Conservation (phyloP, 1,284 basidiomycete genomes). For the Puccinia horiana region DNA sequence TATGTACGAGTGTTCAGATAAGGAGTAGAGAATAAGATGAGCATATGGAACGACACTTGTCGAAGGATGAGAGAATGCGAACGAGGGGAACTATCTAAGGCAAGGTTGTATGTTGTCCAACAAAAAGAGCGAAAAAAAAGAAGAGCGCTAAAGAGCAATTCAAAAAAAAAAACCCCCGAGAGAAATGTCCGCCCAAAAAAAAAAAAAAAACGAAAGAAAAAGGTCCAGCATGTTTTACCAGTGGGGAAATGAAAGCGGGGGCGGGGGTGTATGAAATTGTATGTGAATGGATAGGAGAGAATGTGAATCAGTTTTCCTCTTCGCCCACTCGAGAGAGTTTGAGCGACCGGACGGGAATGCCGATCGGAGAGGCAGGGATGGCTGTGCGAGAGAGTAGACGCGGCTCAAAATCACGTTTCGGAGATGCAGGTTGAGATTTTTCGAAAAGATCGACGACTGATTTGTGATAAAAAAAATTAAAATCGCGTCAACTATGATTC, state of each 20-base stretch:
- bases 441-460: slow-evolving; percentile 25
- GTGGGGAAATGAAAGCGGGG: not conserved
- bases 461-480: not conserved
- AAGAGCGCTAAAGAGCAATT: no score
- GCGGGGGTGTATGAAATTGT: not conserved
- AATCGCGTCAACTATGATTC: not conserved
- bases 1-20: no score
- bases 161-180: no score
- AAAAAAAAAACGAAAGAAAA: no score
- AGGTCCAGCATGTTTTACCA: no score
- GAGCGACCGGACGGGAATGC: not conserved
- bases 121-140: no score
- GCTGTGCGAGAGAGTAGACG: not conserved
- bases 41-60: no score
- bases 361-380: not conserved
- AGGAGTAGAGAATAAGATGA: no score
- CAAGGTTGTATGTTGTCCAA: no score
- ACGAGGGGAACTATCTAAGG: no score
- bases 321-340: slow-evolving; percentile 17
- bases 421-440: not conserved
- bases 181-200: no score
- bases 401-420: not conserved
- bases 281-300: not conserved
- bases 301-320: not conserved
- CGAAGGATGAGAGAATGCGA: no score